Base-by-base conservation (phyloP, 208 protist genomes). In the Wallacemonas sp. region DNA sequence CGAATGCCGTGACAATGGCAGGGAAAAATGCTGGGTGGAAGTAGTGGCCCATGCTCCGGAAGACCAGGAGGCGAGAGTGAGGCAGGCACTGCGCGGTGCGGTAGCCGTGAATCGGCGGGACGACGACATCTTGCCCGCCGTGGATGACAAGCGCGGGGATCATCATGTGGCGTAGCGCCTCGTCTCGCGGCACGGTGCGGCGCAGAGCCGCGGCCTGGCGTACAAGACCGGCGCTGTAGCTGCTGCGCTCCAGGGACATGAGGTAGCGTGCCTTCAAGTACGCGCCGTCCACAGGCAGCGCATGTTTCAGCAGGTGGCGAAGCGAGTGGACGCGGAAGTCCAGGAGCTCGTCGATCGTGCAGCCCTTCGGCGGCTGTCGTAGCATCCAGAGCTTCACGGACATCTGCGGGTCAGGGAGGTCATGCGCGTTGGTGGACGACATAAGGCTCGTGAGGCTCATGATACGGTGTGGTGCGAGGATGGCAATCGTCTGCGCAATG, bases 11-110 rank as follows among this genome's bases (percentile, higher is more conserved):
- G n/a, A 84, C 63, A n/a, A 93, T 76, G 0, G 79, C 66, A 3
- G 67, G 48, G 37, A 87, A 93, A 46, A 89, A 91, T 17, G 76
- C 79, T 12, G 83, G 87, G 54, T 93, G 83, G 62, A 93, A 85
- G 75, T 91, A 93, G 66, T 93, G 87, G 1, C 84, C 87, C 87
- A 93, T 91, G 52, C 68, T 82, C 62, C 87, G 80, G 33, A 91
- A 58, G 21, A 91, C 65, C 27, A 91, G 68, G 54, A 91, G 38
- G 24, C 81, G 77, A 1, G 84, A 65, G 27, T 80, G 71, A 8
- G 76, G 81, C 33, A 93, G 50, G 44, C 85, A 75, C 54, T 65
- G 52, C 26, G 87, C 87, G 1, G 84, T 91, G 50, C 87, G 87
- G 45, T 87, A 87, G 61, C 87, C 87, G 74, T 88, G 80, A 12